Percentiles rank a stretch among this genome's conserved stretches.
Evolutionary conservation across 2,329 filamentous ascomycete species (phyloP).

Genomic region (Penicillium sp.): DNA sequence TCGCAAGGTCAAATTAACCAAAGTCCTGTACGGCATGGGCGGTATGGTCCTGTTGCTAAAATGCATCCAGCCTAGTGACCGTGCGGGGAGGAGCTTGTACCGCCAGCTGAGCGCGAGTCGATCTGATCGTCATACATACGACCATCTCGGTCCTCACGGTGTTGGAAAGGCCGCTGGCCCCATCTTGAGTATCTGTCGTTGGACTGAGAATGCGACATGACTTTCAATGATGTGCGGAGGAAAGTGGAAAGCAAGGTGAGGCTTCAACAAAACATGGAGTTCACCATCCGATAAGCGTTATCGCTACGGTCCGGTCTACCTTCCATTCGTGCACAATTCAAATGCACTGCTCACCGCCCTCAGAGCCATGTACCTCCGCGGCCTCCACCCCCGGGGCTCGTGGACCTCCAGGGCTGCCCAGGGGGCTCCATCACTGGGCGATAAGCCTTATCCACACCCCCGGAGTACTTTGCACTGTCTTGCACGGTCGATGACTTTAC

Average conservation of each 20-base stretch:
- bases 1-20: slow-evolving; percentile 39
- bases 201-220: slow-evolving; percentile 25
- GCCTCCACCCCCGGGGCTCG: too few relatives aligned
- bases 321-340: background rate
- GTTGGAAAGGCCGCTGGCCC: slow-evolving; percentile 26
- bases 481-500: too few relatives aligned
- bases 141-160: slow-evolving; percentile 41
- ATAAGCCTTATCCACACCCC: too few relatives aligned
- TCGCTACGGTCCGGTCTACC: background rate
- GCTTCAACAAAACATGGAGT: background rate
- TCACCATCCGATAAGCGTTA: background rate
- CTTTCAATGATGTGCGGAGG: background rate
- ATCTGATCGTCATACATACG: slow-evolving; percentile 51
- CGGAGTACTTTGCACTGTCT: too few relatives aligned
- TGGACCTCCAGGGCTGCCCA: too few relatives aligned
- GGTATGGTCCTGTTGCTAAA: slow-evolving; percentile 19
- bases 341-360: too few relatives aligned
- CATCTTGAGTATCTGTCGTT: slow-evolving; percentile 30
- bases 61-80: slow-evolving; percentile 31
- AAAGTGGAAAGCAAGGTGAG: background rate
- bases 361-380: too few relatives aligned
- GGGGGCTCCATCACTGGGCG: too few relatives aligned
- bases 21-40: slow-evolving; percentile 23
- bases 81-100: slow-evolving; percentile 49
- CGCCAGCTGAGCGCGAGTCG: slow-evolving; percentile 45